Evolutionary conservation across 768 basidiomycete genomes (phyloP).

Genomic region (Leccinum disarticulatum): DNA sequence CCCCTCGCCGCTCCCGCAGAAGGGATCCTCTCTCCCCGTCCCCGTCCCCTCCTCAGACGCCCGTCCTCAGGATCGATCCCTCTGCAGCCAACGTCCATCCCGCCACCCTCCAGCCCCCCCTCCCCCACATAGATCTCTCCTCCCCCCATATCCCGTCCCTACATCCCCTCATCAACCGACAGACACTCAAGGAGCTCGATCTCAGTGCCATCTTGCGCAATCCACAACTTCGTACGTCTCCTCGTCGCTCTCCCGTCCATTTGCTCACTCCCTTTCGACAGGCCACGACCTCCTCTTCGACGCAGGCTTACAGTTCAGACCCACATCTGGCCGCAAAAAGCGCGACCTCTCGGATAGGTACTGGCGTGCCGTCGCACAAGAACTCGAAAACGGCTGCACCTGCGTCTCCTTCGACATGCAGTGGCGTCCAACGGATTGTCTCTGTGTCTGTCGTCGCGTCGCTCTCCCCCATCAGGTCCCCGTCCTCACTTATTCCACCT

Average conservation of each 20-base stretch:
- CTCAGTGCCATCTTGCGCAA: slow-evolving; percentile 83
- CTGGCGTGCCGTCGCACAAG: slow-evolving; percentile 78
- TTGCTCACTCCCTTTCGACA: slow-evolving; percentile 29
- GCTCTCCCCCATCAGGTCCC: slow-evolving; percentile 42
- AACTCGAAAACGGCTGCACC: slow-evolving; percentile 80
- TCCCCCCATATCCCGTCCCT: slow-evolving; percentile 64
- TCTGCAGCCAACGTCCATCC: slow-evolving; percentile 26
- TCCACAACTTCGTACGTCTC: slow-evolving; percentile 81
- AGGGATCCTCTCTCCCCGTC: slow-evolving; percentile 32
- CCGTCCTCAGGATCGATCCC: slow-evolving; percentile 28
- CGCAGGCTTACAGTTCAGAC: slow-evolving; percentile 77
- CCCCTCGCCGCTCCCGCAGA: slow-evolving; percentile 33
- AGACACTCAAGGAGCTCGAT: slow-evolving; percentile 83
- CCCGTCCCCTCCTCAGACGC: slow-evolving; percentile 21
- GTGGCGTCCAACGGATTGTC: slow-evolving; percentile 51
- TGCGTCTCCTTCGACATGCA: slow-evolving; percentile 72
- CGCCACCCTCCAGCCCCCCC: slow-evolving; percentile 28
- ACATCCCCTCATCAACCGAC: slow-evolving; percentile 77
- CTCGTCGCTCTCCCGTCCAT: background rate
- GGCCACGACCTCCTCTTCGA: slow-evolving; percentile 92
- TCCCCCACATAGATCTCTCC: slow-evolving; percentile 39
- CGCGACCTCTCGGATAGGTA: slow-evolving; percentile 73
- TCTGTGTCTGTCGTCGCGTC: slow-evolving; percentile 54
- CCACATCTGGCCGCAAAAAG: slow-evolving; percentile 73
- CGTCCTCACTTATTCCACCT: slow-evolving; percentile 44